phyloP scores from a whole-genome alignment of 1,139 yeast genomes.

The Saccharomyces hybrid region DNA sequence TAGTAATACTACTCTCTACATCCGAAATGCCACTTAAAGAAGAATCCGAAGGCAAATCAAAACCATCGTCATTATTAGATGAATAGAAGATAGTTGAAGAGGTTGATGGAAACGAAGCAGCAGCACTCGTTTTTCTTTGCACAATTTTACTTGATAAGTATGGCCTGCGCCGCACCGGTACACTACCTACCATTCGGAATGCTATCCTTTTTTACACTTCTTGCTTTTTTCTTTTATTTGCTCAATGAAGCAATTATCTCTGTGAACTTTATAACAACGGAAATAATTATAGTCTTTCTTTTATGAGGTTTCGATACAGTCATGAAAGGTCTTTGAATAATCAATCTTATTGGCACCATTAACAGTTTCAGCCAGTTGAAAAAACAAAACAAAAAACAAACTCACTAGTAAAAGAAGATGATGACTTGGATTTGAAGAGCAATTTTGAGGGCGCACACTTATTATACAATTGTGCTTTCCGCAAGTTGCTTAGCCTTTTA shows the following conservation, averaged over 20 bases:
- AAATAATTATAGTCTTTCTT: neutral
- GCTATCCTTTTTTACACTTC: neutral
- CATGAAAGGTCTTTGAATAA: neutral
- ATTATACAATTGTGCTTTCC: neutral
- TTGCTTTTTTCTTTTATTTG: neutral
- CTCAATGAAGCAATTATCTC: neutral
- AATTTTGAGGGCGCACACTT: neutral
- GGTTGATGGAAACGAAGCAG: neutral
- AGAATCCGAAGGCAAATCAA: neutral
- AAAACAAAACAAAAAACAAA: neutral
- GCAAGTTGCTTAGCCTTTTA: neutral
- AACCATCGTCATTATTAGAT: neutral
- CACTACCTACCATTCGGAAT: neutral
- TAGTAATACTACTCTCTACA: neutral
- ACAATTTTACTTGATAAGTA: neutral
- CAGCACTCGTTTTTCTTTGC: neutral
- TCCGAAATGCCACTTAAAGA: neutral
- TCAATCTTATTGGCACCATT: neutral
- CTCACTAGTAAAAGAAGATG: too few species aligned
- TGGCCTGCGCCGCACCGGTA: neutral
- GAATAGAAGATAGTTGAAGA: neutral
- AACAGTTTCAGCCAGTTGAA: neutral
- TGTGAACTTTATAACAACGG: neutral
- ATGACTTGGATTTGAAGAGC: neutral
- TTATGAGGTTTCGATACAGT: neutral